Percentiles rank a stretch among this genome's conserved stretches.
Evolutionary conservation across 208 protist species (phyloP).

Genomic region (Crithidia fasciculata): DNA sequence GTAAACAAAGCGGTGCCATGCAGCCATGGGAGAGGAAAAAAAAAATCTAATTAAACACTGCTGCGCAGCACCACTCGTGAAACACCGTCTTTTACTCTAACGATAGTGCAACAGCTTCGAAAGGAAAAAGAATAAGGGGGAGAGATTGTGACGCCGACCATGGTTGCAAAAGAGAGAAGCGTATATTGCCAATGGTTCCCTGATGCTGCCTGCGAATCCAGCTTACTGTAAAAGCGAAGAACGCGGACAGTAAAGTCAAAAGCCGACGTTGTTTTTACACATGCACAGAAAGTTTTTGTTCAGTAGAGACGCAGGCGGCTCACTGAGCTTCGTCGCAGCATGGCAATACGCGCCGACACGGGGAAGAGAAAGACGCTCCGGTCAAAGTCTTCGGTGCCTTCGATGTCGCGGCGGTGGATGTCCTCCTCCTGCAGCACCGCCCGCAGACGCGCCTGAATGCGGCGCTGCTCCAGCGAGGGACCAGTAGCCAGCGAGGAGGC

Average conservation of each 20-base stretch:
- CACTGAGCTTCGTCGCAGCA: constrained; percentile 31
- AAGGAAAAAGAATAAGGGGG: neutral
- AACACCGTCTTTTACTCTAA: too few species aligned
- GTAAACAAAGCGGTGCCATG: too few species aligned
- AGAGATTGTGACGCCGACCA: too few species aligned
- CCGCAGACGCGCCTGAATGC: constrained; percentile 48
- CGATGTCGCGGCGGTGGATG: constrained; percentile 68
- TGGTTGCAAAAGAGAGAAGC: too few species aligned
- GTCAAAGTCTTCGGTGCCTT: constrained; percentile 70
- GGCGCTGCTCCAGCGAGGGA: constrained; percentile 26
- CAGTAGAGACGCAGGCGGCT: constrained; percentile 10
- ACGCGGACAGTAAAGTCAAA: neutral
- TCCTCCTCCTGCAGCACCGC: constrained; percentile 64
- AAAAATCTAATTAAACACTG: too few species aligned
- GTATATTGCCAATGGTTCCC: too few species aligned
- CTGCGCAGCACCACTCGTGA: too few species aligned
- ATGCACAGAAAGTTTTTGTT: neutral
- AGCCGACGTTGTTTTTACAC: neutral
- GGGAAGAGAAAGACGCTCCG: constrained; percentile 62
- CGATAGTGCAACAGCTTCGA: neutral
- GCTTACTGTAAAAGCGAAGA: too few species aligned
- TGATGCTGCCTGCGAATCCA: too few species aligned
- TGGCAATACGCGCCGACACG: constrained; percentile 51
- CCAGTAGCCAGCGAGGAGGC: neutral
- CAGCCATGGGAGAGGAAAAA: too few species aligned